These are phyloP conservation scores for Haberlea rhodopensis DNA, from an alignment of 257 asterid species.

Conservation along the genomic window DNA sequence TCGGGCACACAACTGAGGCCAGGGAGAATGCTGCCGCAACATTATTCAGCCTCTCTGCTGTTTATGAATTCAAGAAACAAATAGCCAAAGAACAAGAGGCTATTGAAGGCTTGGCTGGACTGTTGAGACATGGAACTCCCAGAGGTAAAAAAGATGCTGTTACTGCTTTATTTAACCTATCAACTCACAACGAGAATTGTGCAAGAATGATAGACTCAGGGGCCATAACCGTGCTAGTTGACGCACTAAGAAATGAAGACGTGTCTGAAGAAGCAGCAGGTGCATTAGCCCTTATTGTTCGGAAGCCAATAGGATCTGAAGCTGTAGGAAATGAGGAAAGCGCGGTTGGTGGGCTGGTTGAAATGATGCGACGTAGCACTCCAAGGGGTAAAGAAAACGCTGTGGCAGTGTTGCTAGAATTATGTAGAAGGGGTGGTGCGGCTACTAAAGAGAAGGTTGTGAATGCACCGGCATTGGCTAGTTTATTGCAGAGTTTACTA, in stretches of 20 bases:
- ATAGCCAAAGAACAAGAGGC: constrained; percentile 77
- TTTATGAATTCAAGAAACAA: constrained; percentile 67
- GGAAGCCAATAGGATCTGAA: constrained; percentile 73
- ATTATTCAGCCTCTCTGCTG: constrained; percentile 86
- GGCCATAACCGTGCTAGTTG: constrained; percentile 57
- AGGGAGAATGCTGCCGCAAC: constrained; percentile 96
- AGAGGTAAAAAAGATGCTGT: constrained; percentile 92
- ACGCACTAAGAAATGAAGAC: constrained; percentile 57
- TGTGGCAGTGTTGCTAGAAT: constrained; percentile 77
- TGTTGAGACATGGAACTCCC: constrained; percentile 66
- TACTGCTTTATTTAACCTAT: constrained; percentile 73
- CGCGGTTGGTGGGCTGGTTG: constrained; percentile 56
- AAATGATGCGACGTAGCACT: constrained; percentile 78
- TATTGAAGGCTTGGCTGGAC: constrained; percentile 58
- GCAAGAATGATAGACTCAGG: constrained; percentile 70
- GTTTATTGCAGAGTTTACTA: constrained; percentile 62
- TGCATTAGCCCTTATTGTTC: constrained; percentile 68
- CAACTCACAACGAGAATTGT: constrained; percentile 70
- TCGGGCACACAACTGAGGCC: constrained; percentile 76
- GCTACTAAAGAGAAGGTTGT: constrained; percentile 64
- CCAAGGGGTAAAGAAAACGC: constrained; percentile 90
- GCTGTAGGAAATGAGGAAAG: constrained; percentile 66
- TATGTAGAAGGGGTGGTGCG: constrained; percentile 74
- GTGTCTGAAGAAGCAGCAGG: constrained; percentile 93
- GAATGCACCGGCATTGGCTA: constrained; percentile 72